Conservation (phyloP, 371 early-diverging fungal genomes). For the Mortierella sp. region DNA sequence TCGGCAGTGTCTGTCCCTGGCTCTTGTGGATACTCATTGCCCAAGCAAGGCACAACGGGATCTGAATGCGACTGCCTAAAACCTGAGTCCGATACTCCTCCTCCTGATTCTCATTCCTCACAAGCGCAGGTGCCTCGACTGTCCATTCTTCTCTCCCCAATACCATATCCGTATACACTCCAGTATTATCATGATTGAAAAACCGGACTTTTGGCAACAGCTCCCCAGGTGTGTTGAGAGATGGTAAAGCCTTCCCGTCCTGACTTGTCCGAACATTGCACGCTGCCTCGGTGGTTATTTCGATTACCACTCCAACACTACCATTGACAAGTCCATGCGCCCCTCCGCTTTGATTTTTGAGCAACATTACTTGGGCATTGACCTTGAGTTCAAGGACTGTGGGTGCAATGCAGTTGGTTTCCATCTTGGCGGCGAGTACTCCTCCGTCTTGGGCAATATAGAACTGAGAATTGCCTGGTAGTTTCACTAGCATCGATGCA, state of each 20-base stretch:
- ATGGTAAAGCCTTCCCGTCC: slow-evolving; percentile 11
- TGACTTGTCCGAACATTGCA: slow-evolving; percentile 13
- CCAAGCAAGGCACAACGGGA: slow-evolving; percentile 77
- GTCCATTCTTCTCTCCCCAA: slow-evolving; percentile 47
- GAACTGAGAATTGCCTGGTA: slow-evolving; percentile 18
- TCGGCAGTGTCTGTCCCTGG: slow-evolving; percentile 64
- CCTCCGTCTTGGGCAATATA: slow-evolving; percentile 29
- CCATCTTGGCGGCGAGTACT: slow-evolving; percentile 23
- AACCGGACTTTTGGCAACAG: slow-evolving; percentile 45
- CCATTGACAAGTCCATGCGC: slow-evolving; percentile 72
- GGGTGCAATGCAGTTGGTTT: slow-evolving; percentile 31
- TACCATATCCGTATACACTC: slow-evolving; percentile 22
- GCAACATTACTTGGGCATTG: slow-evolving; percentile 74
- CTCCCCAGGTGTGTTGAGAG: slow-evolving; percentile 35
- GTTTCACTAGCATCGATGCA: slow-evolving; percentile 17
- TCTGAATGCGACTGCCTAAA: slow-evolving; percentile 53
- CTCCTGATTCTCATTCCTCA: not conserved
- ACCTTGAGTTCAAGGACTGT: slow-evolving; percentile 61
- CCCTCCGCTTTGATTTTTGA: slow-evolving; percentile 56
- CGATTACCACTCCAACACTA: slow-evolving; percentile 66
- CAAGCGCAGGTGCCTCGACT: slow-evolving; percentile 6
- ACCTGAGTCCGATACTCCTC: slow-evolving; percentile 30
- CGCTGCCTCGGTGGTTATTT: slow-evolving; percentile 21
- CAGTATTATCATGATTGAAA: slow-evolving; percentile 14
- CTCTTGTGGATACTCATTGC: slow-evolving; percentile 76